Conservation (phyloP, 2,329 filamentous ascomycete genomes). For the Colletotrichum sp. region DNA sequence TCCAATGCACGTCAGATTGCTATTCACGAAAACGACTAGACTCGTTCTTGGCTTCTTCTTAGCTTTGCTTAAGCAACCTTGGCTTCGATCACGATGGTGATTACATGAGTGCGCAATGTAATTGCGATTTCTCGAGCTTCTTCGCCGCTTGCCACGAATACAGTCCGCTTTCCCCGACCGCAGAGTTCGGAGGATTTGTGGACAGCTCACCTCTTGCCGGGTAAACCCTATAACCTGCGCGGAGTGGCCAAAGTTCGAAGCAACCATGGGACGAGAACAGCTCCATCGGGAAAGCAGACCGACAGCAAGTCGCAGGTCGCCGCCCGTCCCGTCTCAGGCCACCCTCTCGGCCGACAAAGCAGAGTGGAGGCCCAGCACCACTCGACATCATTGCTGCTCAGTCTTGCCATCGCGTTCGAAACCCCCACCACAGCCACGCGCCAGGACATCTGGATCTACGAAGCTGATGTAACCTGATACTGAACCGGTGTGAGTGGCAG, state of each 20-base stretch:
- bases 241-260: not conserved
- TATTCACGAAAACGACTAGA: not conserved
- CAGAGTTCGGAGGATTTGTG: not conserved
- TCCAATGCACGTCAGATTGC: not conserved
- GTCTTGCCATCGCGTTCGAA: not conserved
- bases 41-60: not conserved
- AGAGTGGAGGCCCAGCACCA: not conserved
- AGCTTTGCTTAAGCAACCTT: not conserved
- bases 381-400: not conserved
- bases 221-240: not conserved
- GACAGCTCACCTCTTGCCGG: not conserved
- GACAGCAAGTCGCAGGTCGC: not conserved
- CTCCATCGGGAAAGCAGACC: not conserved
- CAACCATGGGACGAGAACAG: not conserved
- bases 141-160: not conserved
- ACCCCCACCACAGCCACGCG: not conserved
- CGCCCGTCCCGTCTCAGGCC: not conserved
- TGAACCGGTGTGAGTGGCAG: constrained; percentile 1
- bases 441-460: not conserved
- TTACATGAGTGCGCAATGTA: not conserved
- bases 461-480: not conserved
- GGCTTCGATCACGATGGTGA: not conserved
- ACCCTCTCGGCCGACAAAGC: not conserved
- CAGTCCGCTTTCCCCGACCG: not conserved
- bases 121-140: not conserved